phyloP scores from a whole-genome alignment of 2,329 filamentous ascomycete species.

The Aureobasidium sp. region DNA sequence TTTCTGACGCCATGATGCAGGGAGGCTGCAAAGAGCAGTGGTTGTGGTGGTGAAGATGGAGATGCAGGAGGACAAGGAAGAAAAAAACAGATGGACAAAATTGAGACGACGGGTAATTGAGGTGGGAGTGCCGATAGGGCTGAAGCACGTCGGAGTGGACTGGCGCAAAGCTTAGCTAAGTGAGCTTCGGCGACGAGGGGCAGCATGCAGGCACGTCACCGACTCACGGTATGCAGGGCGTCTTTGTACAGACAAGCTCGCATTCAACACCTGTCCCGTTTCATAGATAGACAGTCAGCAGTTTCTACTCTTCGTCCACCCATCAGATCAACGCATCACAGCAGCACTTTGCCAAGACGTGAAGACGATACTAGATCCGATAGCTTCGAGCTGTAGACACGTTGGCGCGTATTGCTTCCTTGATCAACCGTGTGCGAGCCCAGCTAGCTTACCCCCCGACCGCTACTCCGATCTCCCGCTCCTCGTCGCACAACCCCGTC shows the following conservation, averaged over 20 bases:
- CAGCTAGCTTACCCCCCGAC: constrained; percentile 19
- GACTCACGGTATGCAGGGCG: neutral
- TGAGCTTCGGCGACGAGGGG: neutral
- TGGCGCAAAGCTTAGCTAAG: neutral
- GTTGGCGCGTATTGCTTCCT: constrained; percentile 27
- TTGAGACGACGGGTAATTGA: neutral
- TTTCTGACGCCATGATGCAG: constrained; percentile 16
- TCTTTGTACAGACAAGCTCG: neutral
- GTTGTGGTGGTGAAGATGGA: neutral
- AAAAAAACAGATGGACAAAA: neutral
- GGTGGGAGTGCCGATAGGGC: neutral
- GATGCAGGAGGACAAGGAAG: neutral
- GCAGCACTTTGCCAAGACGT: neutral
- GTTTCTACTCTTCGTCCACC: neutral
- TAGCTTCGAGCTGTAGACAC: constrained; percentile 13
- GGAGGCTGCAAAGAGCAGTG: neutral
- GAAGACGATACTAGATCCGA: neutral
- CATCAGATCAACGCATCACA: neutral
- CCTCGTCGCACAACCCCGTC: constrained; percentile 16
- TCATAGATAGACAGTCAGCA: neutral
- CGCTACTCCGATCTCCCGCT: neutral
- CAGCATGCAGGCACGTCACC: neutral
- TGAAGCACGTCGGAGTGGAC: neutral
- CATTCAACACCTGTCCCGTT: neutral
- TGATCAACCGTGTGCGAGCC: constrained; percentile 23